These are phyloP conservation scores for Isochrysis galbana DNA, from an alignment of 78 protist genomes.

Conservation along the genomic window DNA sequence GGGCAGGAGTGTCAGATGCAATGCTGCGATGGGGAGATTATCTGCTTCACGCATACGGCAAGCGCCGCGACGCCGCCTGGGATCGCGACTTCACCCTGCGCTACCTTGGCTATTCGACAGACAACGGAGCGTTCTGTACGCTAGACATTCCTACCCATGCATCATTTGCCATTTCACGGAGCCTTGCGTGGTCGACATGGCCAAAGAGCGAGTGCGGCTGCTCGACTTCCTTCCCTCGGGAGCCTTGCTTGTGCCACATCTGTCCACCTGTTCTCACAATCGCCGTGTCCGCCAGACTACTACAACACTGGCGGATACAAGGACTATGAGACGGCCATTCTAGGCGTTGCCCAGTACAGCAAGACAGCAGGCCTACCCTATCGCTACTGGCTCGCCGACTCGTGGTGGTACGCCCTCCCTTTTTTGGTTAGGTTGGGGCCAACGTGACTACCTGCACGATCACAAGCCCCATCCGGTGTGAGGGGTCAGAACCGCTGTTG, in stretches of 20 bases:
- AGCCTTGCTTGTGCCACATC: too few relatives aligned
- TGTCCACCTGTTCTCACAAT: too few relatives aligned
- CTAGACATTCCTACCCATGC: not conserved
- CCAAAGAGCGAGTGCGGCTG: conserved; percentile 15
- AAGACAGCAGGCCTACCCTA: not conserved
- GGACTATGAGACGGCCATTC: conserved; percentile 46
- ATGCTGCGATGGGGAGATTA: conserved; percentile 39
- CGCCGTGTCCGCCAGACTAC: too few relatives aligned
- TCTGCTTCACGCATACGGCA: conserved; percentile 29
- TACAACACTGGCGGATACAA: conserved; percentile 42
- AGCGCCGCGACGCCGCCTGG: not conserved
- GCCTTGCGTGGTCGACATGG: not conserved
- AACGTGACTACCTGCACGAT: not conserved
- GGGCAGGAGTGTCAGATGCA: not conserved
- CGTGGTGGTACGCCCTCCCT: conserved; percentile 68
- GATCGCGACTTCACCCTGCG: conserved; percentile 30
- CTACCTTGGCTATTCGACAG: conserved; percentile 58
- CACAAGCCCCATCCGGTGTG: not conserved
- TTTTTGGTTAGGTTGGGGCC: too few relatives aligned
- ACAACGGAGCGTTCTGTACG: conserved; percentile 31
- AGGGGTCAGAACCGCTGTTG: too few relatives aligned
- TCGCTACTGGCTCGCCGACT: conserved; percentile 38
- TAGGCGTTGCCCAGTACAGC: conserved; percentile 15
- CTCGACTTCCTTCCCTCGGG: too few relatives aligned
- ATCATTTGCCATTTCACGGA: not conserved